These are phyloP conservation scores for Xylaria nigripes DNA, from an alignment of 495 filamentous ascomycete species.

Conservation along the genomic window DNA sequence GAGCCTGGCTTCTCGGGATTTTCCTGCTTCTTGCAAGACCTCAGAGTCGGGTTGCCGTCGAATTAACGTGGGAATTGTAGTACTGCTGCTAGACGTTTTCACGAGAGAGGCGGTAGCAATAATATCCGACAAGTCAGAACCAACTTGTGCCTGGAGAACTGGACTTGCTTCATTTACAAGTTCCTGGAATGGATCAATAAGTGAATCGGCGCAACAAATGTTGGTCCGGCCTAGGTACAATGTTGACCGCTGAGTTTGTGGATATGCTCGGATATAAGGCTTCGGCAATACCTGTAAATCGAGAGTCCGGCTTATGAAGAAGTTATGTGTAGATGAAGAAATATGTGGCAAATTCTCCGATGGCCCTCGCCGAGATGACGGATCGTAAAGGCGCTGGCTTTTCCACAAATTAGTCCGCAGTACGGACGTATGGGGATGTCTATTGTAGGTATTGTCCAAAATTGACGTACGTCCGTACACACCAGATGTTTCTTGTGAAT, in stretches of 20 bases:
- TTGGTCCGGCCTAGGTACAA: background rate
- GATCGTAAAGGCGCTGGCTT: constrained; percentile 6
- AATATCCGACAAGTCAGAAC: constrained; percentile 6
- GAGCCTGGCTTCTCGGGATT: constrained; percentile 25
- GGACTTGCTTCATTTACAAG: constrained; percentile 1
- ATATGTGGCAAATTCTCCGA: background rate
- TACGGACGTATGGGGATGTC: constrained; percentile 1
- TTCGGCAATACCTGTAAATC: background rate
- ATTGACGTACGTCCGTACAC: too few relatives aligned
- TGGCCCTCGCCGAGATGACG: background rate
- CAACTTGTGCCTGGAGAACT: constrained; percentile 22
- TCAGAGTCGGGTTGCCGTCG: background rate
- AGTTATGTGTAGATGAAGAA: constrained; percentile 14
- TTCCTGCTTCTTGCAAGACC: constrained; percentile 5
- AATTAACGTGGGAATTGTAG: constrained; percentile 3
- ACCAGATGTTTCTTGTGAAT: constrained; percentile 21
- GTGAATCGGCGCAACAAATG: background rate
- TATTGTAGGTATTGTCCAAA: constrained; percentile 7
- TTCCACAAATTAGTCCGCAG: background rate
- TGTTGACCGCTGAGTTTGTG: background rate
- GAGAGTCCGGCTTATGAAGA: constrained; percentile 21
- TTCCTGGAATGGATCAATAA: constrained; percentile 3
- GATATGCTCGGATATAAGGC: constrained; percentile 1
- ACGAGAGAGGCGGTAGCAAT: background rate
- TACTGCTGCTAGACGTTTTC: constrained; percentile 3